phyloP scores from a whole-genome alignment of 78 protist species.

The Pigoraptor vietnamica region DNA sequence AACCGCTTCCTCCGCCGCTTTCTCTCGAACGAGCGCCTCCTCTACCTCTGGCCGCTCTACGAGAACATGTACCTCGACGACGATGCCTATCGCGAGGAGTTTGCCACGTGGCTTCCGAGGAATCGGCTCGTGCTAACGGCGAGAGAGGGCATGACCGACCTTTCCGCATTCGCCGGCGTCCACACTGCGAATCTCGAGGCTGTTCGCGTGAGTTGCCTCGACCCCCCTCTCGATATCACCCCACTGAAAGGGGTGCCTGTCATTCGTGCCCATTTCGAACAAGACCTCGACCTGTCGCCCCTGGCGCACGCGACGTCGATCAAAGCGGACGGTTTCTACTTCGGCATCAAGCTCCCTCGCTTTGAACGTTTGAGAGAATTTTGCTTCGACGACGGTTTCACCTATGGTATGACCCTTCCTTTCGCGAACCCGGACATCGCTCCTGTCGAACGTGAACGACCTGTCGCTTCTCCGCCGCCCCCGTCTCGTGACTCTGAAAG shows the following conservation, averaged over 20 bases:
- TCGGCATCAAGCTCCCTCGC: no score
- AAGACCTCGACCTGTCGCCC: background rate
- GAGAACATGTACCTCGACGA: background rate
- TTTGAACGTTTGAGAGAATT: no score
- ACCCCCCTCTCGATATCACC: no score
- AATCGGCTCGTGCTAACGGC: background rate
- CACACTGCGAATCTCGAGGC: background rate
- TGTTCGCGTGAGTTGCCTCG: no score
- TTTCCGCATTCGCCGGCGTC: background rate
- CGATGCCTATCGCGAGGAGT: background rate
- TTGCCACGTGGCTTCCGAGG: background rate
- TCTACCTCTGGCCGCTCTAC: background rate
- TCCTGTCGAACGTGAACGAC: no score
- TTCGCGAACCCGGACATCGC: no score
- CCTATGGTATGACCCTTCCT: no score
- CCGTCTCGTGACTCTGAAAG: no score
- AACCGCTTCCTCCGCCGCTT: background rate
- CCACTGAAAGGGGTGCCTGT: background rate
- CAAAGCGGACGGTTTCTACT: no score
- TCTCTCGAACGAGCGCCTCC: background rate
- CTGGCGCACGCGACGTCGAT: background rate
- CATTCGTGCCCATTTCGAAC: background rate
- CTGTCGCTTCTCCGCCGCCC: no score
- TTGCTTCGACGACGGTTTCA: no score
- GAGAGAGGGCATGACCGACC: background rate